Conservation (phyloP, 139 green algal species). For the Yamagishiella unicocca region DNA sequence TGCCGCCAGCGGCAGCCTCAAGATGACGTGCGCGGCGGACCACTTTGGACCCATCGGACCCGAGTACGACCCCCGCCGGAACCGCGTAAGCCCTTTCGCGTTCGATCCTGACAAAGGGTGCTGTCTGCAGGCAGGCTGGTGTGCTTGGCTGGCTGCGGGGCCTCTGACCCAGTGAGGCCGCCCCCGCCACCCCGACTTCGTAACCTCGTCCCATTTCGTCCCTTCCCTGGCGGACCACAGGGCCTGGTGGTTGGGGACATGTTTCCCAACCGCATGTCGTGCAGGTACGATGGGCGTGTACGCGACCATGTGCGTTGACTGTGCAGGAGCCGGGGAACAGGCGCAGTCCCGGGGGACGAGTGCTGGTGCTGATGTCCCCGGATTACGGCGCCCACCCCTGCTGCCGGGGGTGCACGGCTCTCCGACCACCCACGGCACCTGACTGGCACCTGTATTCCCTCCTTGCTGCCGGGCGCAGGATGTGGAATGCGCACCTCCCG, state of each 20-base stretch:
- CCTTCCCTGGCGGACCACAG: too few species aligned
- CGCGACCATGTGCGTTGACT: too few species aligned
- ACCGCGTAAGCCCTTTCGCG: slow-evolving; percentile 55
- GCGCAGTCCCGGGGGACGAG: too few species aligned
- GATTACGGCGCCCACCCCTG: too few species aligned
- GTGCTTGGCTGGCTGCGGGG: too few species aligned
- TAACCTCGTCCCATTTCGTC: too few species aligned
- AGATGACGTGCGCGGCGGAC: slow-evolving; percentile 90
- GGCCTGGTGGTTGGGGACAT: slow-evolving; percentile 89
- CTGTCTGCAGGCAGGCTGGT: background rate
- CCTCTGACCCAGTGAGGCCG: background rate
- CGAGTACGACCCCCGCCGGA: slow-evolving; percentile 85
- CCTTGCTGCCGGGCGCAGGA: slow-evolving; percentile 12
- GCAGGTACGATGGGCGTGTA: slow-evolving; percentile 73
- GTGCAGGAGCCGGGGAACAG: too few species aligned
- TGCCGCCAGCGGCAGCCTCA: slow-evolving; percentile 86
- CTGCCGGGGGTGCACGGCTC: too few species aligned
- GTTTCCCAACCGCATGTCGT: slow-evolving; percentile 94
- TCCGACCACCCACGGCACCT: too few species aligned
- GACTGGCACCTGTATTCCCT: background rate
- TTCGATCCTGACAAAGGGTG: background rate
- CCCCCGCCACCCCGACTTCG: background rate
- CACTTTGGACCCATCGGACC: slow-evolving; percentile 96
- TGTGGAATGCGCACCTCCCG: slow-evolving; percentile 94
- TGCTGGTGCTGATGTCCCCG: too few species aligned